Evolutionary conservation across 2,329 filamentous ascomycete species (phyloP), one percentile per base, ranked within the genome.

Genomic region (Ascocoryne sarcoides): DNA sequence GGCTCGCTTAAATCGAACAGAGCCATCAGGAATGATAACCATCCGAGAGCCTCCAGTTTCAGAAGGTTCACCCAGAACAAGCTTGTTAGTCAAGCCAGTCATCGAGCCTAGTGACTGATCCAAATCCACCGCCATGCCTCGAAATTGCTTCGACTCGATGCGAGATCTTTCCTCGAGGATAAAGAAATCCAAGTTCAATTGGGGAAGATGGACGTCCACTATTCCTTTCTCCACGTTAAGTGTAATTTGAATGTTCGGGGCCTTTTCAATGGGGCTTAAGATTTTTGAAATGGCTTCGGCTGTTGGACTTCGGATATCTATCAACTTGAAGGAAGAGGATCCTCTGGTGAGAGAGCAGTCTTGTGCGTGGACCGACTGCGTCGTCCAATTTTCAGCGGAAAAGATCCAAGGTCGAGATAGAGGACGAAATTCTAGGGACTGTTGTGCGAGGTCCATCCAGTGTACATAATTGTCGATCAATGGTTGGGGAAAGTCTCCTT

Each of bases 131-230:
- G 51, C 46, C 65, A 75, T 72, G 1, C 66, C 70, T 0, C 63
- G 61, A 42, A 69, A 72, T 40, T 78, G 65, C 4, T 62, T 64
- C 1, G 68, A 76, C n/a, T 50, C 39, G 2, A 77, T 44, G 0
- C 32, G 31, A 0, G 47, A 53, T 19, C 16, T 20, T 10, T 16
- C 15, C 3, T 2, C 42, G 10, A 1, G 49, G 45, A 1, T 73
- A 39, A 5, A 43, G 42, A 79, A 80, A 0, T 62, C 60, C 0
- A 78, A 55, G 4, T 65, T 62, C 0, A 75, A 53, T 2, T 67
- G 59, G 0, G 71, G 70, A 0, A 79, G 43, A 2, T 66, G 59
- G 2, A 72, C 57, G 0, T 64, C 51, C 0, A 23, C 9, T 0
- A 23, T 42, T 1, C 16, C 43, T 1, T 36, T 39, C 2, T 43